phyloP scores from a whole-genome alignment of 805 yeast genomes.

The Saccharomycopsis babjevae region DNA sequence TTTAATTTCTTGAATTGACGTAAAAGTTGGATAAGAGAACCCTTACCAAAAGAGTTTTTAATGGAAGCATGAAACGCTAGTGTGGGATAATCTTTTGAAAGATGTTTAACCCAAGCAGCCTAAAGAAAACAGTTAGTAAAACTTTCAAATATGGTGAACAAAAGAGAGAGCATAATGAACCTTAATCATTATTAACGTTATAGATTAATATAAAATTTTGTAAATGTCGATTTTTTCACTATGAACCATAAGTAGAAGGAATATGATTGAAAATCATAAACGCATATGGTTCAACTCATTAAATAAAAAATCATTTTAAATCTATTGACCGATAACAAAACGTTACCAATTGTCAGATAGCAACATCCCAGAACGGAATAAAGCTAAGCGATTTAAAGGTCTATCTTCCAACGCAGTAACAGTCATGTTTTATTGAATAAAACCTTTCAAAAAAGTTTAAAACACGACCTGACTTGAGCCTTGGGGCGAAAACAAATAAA shows the following conservation, averaged over 20 bases:
- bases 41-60: slow-evolving; percentile 95
- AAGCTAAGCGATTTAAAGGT: slow-evolving; percentile 45
- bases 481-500: slow-evolving; percentile 41
- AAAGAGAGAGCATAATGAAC: background rate
- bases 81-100: slow-evolving; percentile 87
- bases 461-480: slow-evolving; percentile 76
- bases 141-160: background rate
- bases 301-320: slow-evolving; percentile 29
- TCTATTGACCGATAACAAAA: slow-evolving; percentile 26
- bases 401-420: slow-evolving; percentile 96
- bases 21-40: slow-evolving; percentile 83
- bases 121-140: slow-evolving; percentile 30
- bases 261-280: background rate
- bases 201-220: background rate
- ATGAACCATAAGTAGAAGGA: slow-evolving; percentile 6
- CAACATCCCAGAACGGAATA: slow-evolving; percentile 38
- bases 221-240: slow-evolving; percentile 18
- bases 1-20: slow-evolving; percentile 90
- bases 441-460: slow-evolving; percentile 6
- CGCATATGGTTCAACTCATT: slow-evolving; percentile 38
- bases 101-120: slow-evolving; percentile 98
- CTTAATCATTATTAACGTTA: background rate
- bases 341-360: slow-evolving; percentile 13
- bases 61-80: slow-evolving; percentile 97
- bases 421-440: slow-evolving; percentile 55